These are phyloP conservation scores for Polygonum aviculare DNA, from an alignment of 148 eudicot species.

Conservation along the genomic window DNA sequence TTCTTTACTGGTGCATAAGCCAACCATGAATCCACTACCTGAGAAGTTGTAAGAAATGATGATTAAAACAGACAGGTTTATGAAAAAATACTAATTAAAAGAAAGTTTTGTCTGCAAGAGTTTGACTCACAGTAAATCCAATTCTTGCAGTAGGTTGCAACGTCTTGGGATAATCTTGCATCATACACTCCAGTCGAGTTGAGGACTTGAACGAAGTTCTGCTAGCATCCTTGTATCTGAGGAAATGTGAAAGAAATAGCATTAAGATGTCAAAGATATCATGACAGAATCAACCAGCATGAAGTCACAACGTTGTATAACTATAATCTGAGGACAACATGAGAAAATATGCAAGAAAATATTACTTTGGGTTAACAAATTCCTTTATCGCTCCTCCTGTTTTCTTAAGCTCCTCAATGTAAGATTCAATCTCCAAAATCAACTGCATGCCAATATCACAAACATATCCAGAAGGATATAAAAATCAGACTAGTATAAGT, in stretches of 20 bases:
- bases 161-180: constrained; percentile 98
- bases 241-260: constrained; percentile 5
- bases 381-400: constrained; percentile 92
- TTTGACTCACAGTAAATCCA: constrained; percentile 79
- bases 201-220: constrained; percentile 87
- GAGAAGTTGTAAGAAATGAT: not conserved
- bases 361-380: constrained; percentile 96
- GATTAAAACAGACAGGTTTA: not conserved
- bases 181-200: constrained; percentile 96
- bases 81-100: not conserved
- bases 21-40: constrained; percentile 94
- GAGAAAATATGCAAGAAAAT: not conserved
- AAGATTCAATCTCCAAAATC: constrained; percentile 84
- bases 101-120: not conserved
- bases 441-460: constrained; percentile 39
- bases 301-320: not conserved
- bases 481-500: not conserved
- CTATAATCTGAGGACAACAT: not conserved
- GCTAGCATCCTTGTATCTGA: constrained; percentile 83
- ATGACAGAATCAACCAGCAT: not conserved
- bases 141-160: constrained; percentile 88
- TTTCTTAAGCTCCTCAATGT: constrained; percentile 77
- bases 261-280: not conserved
- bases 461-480: not conserved
- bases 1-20: constrained; percentile 99